These are phyloP conservation scores for Picochlorum sp. DNA, from an alignment of 139 green algal genomes.

Conservation along the genomic window DNA sequence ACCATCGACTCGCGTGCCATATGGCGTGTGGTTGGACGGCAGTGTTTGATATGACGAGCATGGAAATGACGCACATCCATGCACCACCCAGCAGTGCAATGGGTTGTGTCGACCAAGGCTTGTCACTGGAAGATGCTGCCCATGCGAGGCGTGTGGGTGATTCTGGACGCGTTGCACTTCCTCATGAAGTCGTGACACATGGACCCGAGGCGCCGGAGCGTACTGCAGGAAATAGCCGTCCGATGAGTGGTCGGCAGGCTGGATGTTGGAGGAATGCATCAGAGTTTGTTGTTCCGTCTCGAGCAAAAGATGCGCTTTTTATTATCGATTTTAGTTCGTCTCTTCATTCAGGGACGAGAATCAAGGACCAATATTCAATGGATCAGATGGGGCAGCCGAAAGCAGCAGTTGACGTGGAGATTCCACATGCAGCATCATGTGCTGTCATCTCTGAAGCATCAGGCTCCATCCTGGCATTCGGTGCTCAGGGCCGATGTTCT, in stretches of 20 bases:
- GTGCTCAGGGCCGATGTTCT: neutral
- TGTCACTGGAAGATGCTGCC: no score
- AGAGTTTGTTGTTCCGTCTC: conserved; percentile 24
- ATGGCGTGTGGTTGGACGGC: conserved; percentile 26
- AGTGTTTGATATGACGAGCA: conserved; percentile 11
- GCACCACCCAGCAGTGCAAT: conserved; percentile 7
- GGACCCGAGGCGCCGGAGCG: neutral
- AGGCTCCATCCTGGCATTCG: no score
- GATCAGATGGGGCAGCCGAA: neutral
- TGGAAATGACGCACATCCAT: conserved; percentile 26
- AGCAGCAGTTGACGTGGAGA: no score
- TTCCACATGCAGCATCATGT: no score
- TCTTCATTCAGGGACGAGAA: neutral
- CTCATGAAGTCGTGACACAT: neutral
- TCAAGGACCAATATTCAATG: neutral
- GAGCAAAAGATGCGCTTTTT: conserved; percentile 15
- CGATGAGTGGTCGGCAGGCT: neutral
- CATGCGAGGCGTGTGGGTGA: neutral
- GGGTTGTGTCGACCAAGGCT: no score
- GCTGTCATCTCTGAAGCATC: no score
- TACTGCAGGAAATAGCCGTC: no score
- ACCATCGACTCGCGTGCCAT: conserved; percentile 22
- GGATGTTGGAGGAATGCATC: conserved; percentile 17
- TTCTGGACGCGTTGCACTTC: neutral
- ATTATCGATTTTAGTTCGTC: conserved; percentile 16